Conservation (phyloP, 2,329 filamentous ascomycete genomes). For the Alternaria sp. region DNA sequence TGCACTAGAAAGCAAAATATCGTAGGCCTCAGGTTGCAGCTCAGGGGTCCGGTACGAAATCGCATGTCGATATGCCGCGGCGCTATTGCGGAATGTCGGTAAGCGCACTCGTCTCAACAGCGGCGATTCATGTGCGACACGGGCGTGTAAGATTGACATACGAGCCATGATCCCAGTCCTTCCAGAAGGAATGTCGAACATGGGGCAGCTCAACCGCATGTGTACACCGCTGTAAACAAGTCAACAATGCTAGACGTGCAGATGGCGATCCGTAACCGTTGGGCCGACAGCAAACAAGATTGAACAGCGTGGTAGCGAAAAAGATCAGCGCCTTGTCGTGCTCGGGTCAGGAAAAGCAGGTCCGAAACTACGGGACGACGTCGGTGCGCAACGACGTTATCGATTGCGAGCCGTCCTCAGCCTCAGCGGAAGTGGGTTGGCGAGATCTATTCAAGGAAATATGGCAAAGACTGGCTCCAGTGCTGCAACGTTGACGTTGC, state of each 20-base stretch:
- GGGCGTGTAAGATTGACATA: slow-evolving; percentile 7
- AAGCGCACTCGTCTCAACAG: slow-evolving; percentile 4
- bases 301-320: slow-evolving; percentile 3
- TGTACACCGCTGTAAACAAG: slow-evolving; percentile 2
- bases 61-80: not conserved
- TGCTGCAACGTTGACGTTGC: slow-evolving; percentile 14
- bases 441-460: not conserved
- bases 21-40: not conserved
- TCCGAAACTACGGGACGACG: slow-evolving; percentile 19
- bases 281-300: slow-evolving; percentile 3
- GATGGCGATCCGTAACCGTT: not conserved
- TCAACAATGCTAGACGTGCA: slow-evolving; percentile 7
- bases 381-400: slow-evolving; percentile 18
- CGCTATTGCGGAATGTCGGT: slow-evolving; percentile 8
- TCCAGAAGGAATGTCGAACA: slow-evolving; percentile 1
- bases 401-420: slow-evolving; percentile 30
- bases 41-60: slow-evolving; percentile 11
- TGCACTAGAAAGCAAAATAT: not conserved
- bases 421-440: slow-evolving; percentile 16
- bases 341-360: slow-evolving; percentile 12
- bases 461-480: slow-evolving; percentile 9
- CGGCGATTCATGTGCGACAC: slow-evolving; percentile 5
- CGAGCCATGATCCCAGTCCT: not conserved
- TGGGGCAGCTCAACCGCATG: not conserved
- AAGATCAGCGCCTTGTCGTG: slow-evolving; percentile 19